Conservation (phyloP, 805 yeast species). For the Ogataea trehalophila region DNA sequence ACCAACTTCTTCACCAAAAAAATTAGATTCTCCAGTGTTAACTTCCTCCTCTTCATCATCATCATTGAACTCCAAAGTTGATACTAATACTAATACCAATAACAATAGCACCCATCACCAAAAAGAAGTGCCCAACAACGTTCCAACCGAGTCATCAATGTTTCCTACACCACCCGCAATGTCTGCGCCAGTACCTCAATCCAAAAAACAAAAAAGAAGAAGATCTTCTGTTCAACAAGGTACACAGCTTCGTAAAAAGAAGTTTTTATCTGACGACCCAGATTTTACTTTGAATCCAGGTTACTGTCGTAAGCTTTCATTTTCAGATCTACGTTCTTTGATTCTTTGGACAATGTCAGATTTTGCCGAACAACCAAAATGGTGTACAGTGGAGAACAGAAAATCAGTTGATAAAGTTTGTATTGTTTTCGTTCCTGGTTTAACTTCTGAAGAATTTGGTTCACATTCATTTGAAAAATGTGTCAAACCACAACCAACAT, state of each 20-base stretch:
- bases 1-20: slow-evolving; percentile 15
- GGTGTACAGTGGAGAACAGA: slow-evolving; percentile 47
- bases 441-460: slow-evolving; percentile 44
- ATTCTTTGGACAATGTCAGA: slow-evolving; percentile 39
- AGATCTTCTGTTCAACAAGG: slow-evolving; percentile 34
- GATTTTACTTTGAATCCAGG: slow-evolving; percentile 14
- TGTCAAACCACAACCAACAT: slow-evolving; percentile 9
- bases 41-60: not conserved
- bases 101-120: not conserved
- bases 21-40: slow-evolving; percentile 21
- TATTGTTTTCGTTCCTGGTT: slow-evolving; percentile 60
- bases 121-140: no score
- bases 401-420: slow-evolving; percentile 49
- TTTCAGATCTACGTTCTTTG: slow-evolving; percentile 43
- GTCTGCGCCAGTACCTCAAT: slow-evolving; percentile 3
- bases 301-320: slow-evolving; percentile 24
- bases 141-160: no score
- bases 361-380: slow-evolving; percentile 39
- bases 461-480: slow-evolving; percentile 9
- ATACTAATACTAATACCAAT: not conserved
- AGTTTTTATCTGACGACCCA: slow-evolving; percentile 26
- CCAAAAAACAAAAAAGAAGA: slow-evolving; percentile 34
- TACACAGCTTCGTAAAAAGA: slow-evolving; percentile 27
- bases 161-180: not conserved
- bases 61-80: not conserved